A percentile compares a stretch with the other conserved stretches of the same genome.
These are phyloP conservation scores for Fistulinella staudtii DNA, from an alignment of 1,284 basidiomycete species.

Conservation along the genomic window DNA sequence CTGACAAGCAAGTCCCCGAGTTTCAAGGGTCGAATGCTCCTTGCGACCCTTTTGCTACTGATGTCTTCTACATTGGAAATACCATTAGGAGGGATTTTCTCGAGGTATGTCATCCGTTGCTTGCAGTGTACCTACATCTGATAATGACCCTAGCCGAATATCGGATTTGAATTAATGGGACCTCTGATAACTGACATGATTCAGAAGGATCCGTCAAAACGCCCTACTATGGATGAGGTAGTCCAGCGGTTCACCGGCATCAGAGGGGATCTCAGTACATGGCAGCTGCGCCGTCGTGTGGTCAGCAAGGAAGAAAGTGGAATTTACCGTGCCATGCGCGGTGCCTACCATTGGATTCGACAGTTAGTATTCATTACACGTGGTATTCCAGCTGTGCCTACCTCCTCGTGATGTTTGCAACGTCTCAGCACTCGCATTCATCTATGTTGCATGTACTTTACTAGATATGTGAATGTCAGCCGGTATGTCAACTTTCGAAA, in stretches of 20 bases:
- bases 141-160: conserved; percentile 3
- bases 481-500: too few species aligned
- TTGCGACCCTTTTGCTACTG: conserved; percentile 35
- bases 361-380: conserved; percentile 6
- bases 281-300: conserved; percentile 22
- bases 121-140: too few species aligned
- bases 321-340: background rate
- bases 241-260: conserved; percentile 7
- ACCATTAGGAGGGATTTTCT: conserved; percentile 27
- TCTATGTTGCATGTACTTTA: too few species aligned
- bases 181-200: conserved; percentile 18
- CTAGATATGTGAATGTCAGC: too few species aligned
- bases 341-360: conserved; percentile 16
- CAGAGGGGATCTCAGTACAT: background rate
- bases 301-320: conserved; percentile 8
- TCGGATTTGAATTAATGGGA: conserved; percentile 15
- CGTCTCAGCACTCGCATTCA: too few species aligned
- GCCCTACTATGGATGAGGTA: conserved; percentile 20
- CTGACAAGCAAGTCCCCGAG: conserved; percentile 25
- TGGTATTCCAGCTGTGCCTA: conserved; percentile 14
- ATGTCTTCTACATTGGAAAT: conserved; percentile 38
- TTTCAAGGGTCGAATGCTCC: conserved; percentile 16
- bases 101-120: too few species aligned
- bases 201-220: conserved; percentile 17
- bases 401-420: too few species aligned